Conservation (phyloP, 169 alveolate species). For the Fabrea salina region DNA sequence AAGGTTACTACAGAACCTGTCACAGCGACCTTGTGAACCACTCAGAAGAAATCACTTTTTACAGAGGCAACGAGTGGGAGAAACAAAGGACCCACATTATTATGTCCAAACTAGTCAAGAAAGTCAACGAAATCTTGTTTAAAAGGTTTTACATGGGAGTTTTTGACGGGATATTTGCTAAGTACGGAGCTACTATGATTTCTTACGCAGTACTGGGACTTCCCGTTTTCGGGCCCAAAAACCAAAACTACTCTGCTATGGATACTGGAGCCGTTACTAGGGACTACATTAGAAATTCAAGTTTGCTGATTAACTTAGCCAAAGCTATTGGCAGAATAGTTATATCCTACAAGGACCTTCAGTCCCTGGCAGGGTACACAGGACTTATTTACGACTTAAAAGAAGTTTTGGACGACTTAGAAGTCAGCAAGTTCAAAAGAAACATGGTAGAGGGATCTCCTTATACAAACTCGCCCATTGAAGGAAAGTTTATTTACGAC, state of each 20-base stretch:
- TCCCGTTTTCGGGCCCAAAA: slow-evolving; percentile 82
- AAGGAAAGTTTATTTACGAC: slow-evolving; percentile 37
- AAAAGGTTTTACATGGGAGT: slow-evolving; percentile 79
- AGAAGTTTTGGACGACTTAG: slow-evolving; percentile 74
- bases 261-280: slow-evolving; percentile 70
- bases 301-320: slow-evolving; percentile 80
- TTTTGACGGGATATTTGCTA: slow-evolving; percentile 78
- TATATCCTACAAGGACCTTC: slow-evolving; percentile 81
- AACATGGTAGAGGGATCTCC: background rate
- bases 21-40: slow-evolving; percentile 75
- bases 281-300: slow-evolving; percentile 83
- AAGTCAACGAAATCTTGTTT: slow-evolving; percentile 46
- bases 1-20: slow-evolving; percentile 80
- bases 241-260: slow-evolving; percentile 49
- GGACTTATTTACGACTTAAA: slow-evolving; percentile 63
- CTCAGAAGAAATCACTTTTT: slow-evolving; percentile 86
- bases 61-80: slow-evolving; percentile 76
- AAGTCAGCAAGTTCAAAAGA: slow-evolving; percentile 51
- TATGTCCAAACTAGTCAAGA: slow-evolving; percentile 46
- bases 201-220: slow-evolving; percentile 83
- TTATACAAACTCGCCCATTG: background rate
- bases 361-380: slow-evolving; percentile 83
- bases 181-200: slow-evolving; percentile 85
- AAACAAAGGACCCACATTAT: slow-evolving; percentile 49
- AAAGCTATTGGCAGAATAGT: slow-evolving; percentile 86